Evolutionary conservation across 192 early-diverging fungal species (phyloP), one percentile per base, ranked within the genome.

Genomic region (Gamsiella multidivaricata): DNA sequence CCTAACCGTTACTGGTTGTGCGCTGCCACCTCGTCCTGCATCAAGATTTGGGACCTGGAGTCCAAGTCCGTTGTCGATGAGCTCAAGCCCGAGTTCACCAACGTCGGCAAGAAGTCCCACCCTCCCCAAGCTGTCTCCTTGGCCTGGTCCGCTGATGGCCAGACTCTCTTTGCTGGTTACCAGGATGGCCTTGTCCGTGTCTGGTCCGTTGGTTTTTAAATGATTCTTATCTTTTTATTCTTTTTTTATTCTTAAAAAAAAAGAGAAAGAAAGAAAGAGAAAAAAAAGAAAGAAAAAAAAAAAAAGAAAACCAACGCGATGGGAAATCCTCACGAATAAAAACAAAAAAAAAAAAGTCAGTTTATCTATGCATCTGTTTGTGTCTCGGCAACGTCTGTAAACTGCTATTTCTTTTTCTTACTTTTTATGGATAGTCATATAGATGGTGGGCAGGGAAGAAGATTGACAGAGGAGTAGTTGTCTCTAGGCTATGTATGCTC

Each of bases 1-100:
- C 98, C 98, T 82, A 98, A 99, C 95, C 90, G 97, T 67, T 99
- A 99, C 95, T 99, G 98, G 98, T 91, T 99, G 82, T 97, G 95
- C 91, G 98, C 96, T 81, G 98, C 98, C 85, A 98, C 97, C 78
- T 86, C 87, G 63, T 88, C 87, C 59, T 90, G 90, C 86, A 97
- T 99, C 92, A 97, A 96, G 94, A 96, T 99, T 91, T 99, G 97
- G 97, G 98, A 99, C 82, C 85, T 99, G 70, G 96, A 99, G 89
- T 93, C 91, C 90, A 99, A 99, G 94, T 89, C 89, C 52, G 85
- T 96, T 76, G 96, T 99, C 56, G 95, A 95, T 87, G 96, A 98
- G 85, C 89, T 94, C 72, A 84, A 84, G 63, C 91, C 93, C 68
- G 91, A 92, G 70, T 90, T 91, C 71, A 61, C 81, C 64, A 84